Evolutionary conservation across 1,139 yeast species (phyloP), one percentile per base, ranked within the genome.

Genomic region (Ogataea hybrid): DNA sequence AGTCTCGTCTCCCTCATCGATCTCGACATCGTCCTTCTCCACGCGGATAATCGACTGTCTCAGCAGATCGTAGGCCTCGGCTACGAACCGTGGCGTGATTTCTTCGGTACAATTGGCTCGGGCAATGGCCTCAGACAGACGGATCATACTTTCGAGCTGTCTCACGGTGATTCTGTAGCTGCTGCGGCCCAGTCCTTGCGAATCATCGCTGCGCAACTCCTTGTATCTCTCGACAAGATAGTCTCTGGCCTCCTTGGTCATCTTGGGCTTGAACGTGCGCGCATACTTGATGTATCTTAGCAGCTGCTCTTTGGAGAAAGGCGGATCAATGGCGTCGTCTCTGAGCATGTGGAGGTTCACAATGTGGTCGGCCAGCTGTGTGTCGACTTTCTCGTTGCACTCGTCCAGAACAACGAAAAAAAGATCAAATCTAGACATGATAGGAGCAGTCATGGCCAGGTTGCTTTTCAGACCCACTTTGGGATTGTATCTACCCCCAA

Each of bases 391-490:
- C 59, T 88, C 97, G 58, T 92, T 92, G 61, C 97, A 87, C 59
- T 94, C 98, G 66, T 92, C 99, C 52, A 92, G 71, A 41, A 92
- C 84, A 27, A 92, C 97, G 60, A 94, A 92, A 63, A 94, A 94
- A 52, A 94, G 69, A 67, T 92, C 99, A 62, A 92, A 92, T 69
- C 99, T 83, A 25, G 97, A 90, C 97, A 92, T 92, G 62, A 92
- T 92, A 2, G 99, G 99, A 1, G 97, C 97, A n/a, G 97, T 87
- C 97, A 92, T 89, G 59, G 85, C 84, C 59, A 94, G 75, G 61
- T 92, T 92, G 40, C 96, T 82, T 49, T 96, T 73, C 48, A 92
- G 73, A 2, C 96, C 86, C 37, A 81, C 64, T 59, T 87, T 89
- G 48, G 96, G 76, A 65, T 92, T 90, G 63, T 92, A 92, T 56